phyloP scores from a whole-genome alignment of 148 eudicot genomes.

The Silene uniflora region DNA sequence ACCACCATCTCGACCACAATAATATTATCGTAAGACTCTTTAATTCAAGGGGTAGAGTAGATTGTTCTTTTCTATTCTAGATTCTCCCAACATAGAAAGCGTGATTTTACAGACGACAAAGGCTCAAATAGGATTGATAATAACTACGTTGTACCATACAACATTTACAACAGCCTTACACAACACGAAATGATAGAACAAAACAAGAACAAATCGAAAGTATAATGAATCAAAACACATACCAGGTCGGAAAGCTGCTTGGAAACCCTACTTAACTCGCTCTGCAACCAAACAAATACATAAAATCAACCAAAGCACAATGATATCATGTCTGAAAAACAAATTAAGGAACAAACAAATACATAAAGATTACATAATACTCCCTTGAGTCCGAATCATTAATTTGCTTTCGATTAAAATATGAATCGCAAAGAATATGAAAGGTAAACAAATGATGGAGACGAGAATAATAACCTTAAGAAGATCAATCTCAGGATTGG shows the following conservation, averaged over 20 bases:
- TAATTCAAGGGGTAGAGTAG: too few species aligned
- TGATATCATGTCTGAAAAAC: too few species aligned
- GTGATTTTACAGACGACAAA: too few species aligned
- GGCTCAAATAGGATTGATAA: not conserved
- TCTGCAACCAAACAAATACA: conserved; percentile 40
- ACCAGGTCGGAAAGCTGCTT: conserved; percentile 57
- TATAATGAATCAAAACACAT: conserved; percentile 14
- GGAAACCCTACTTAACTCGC: conserved; percentile 49
- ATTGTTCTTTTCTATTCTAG: too few species aligned
- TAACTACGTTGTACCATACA: not conserved
- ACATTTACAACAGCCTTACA: not conserved
- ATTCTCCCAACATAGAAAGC: too few species aligned
- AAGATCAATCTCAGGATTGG: conserved; percentile 39
- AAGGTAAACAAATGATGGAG: too few species aligned
- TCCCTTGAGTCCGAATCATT: too few species aligned
- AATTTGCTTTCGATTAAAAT: too few species aligned
- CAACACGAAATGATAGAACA: not conserved
- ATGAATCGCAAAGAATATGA: too few species aligned
- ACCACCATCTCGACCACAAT: not conserved
- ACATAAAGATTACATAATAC: not conserved
- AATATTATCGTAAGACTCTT: not conserved
- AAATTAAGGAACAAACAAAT: not conserved
- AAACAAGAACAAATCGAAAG: not conserved
- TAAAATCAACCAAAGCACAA: not conserved
- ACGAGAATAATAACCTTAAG: conserved; percentile 41